These are phyloP conservation scores for Linaria vulgaris DNA, from an alignment of 257 asterid species.

Conservation along the genomic window DNA sequence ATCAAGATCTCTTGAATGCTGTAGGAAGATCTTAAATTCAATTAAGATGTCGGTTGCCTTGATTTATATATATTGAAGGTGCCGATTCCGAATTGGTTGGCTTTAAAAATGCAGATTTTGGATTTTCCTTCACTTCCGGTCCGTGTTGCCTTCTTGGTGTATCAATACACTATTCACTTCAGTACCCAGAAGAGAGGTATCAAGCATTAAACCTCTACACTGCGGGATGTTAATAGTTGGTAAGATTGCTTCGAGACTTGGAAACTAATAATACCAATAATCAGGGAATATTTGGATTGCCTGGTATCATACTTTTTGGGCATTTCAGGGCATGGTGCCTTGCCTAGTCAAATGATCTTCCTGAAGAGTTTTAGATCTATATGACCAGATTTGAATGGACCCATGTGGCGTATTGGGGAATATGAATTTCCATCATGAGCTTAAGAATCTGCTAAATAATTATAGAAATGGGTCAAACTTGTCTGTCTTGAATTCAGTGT, in stretches of 20 bases:
- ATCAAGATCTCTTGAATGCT: constrained; percentile 66
- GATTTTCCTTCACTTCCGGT: constrained; percentile 82
- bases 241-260: constrained; percentile 98
- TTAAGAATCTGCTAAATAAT: constrained; percentile 11
- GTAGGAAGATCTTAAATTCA: constrained; percentile 65
- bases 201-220: constrained; percentile 87
- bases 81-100: constrained; percentile 99
- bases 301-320: constrained; percentile 59
- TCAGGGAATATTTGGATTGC: constrained; percentile 64
- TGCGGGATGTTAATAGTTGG: constrained; percentile 96
- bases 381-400: constrained; percentile 22
- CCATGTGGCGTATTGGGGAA: constrained; percentile 26
- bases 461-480: constrained; percentile 4
- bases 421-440: constrained; percentile 22
- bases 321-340: constrained; percentile 41
- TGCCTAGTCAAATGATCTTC: constrained; percentile 44
- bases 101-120: constrained; percentile 99
- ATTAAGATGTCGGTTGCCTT: constrained; percentile 84
- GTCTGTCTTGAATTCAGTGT: neutral
- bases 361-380: constrained; percentile 39
- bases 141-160: constrained; percentile 97
- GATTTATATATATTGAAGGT: constrained; percentile 87
- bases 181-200: constrained; percentile 94
- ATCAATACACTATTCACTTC: constrained; percentile 84
- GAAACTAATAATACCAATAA: constrained; percentile 68